Conservation (phyloP, 2,329 filamentous ascomycete species). For the Chaetomium sp. region DNA sequence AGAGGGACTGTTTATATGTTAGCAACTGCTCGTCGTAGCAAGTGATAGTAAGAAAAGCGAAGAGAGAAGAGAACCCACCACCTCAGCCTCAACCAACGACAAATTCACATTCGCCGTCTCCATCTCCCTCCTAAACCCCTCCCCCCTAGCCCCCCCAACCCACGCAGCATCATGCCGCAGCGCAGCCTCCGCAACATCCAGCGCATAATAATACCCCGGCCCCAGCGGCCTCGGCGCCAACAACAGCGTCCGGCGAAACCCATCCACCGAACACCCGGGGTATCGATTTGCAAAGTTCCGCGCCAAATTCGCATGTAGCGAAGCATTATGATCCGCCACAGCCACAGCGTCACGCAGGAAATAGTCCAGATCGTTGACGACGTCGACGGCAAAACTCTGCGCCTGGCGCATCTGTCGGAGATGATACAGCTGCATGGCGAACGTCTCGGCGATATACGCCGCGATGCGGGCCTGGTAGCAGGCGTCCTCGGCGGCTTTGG, state of each 20-base stretch:
- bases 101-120: constrained; percentile 83
- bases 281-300: constrained; percentile 80
- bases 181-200: constrained; percentile 67
- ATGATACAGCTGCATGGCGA: constrained; percentile 86
- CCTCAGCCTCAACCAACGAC: constrained; percentile 86
- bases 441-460: constrained; percentile 76
- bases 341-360: constrained; percentile 70
- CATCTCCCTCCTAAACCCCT: constrained; percentile 78
- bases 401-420: constrained; percentile 68
- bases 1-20: constrained; percentile 52
- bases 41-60: background rate
- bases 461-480: constrained; percentile 65
- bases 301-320: constrained; percentile 76
- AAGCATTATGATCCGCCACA: constrained; percentile 79
- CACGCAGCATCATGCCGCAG: constrained; percentile 73
- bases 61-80: constrained; percentile 46
- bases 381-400: constrained; percentile 57
- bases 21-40: background rate
- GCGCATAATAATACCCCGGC: constrained; percentile 74
- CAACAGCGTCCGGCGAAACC: constrained; percentile 72
- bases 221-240: constrained; percentile 63
- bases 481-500: constrained; percentile 46
- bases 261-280: constrained; percentile 61
- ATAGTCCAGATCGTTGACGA: constrained; percentile 72
- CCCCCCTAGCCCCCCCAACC: constrained; percentile 53